These are phyloP conservation scores for Acacia pycnantha DNA, from an alignment of 331 rosid genomes.

Conservation along the genomic window DNA sequence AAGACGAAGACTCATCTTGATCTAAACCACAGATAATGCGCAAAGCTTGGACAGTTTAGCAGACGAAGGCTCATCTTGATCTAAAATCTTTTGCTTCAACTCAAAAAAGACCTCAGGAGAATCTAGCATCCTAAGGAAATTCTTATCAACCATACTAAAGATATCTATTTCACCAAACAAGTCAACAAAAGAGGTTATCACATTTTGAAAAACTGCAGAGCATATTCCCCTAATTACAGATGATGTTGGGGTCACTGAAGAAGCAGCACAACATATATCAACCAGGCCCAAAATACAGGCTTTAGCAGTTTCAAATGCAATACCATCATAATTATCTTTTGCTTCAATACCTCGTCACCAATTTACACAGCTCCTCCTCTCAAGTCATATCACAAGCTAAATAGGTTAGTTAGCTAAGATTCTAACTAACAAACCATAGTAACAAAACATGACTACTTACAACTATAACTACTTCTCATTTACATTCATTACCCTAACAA, in stretches of 20 bases:
- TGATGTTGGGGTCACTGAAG: constrained; percentile 64
- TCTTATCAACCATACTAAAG: constrained; percentile 54
- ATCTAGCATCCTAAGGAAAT: constrained; percentile 59
- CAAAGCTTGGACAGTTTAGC: constrained; percentile 55
- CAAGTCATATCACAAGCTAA: background rate
- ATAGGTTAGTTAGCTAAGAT: background rate
- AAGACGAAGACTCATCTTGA: no score
- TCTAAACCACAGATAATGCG: constrained; percentile 58
- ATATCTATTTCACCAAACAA: constrained; percentile 70
- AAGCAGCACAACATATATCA: constrained; percentile 67
- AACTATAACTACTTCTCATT: background rate
- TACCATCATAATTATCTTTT: constrained; percentile 49
- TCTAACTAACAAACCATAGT: background rate
- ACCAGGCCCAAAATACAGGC: constrained; percentile 72
- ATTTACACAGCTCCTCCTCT: background rate
- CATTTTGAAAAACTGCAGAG: constrained; percentile 73
- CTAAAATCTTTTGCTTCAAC: constrained; percentile 55
- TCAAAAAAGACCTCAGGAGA: constrained; percentile 50
- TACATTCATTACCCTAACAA: background rate
- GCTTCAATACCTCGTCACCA: constrained; percentile 33
- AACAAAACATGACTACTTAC: background rate
- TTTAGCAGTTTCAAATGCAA: constrained; percentile 79
- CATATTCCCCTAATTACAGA: constrained; percentile 77
- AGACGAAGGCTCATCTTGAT: constrained; percentile 55
- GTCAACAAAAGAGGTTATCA: constrained; percentile 63